Evolutionary conservation across 2,329 filamentous ascomycete genomes (phyloP).

Genomic region (Aureobasidium sp.): DNA sequence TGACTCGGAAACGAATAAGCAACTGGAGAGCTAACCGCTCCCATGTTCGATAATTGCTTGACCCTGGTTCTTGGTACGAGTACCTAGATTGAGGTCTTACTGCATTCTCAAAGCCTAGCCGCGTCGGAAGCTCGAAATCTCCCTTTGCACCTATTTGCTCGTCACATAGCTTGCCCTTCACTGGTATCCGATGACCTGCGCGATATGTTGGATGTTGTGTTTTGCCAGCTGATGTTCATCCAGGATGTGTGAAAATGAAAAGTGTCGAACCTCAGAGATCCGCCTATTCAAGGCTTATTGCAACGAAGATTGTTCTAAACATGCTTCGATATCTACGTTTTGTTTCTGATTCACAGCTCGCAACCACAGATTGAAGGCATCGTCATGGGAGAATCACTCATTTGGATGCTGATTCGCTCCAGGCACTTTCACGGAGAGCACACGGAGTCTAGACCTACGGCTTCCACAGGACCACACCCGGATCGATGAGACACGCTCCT

Average conservation of each 20-base stretch:
- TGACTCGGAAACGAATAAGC: not conserved
- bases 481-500: not conserved
- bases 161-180: not conserved
- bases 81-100: not conserved
- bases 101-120: not conserved
- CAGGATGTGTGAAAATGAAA: not conserved
- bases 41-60: not conserved
- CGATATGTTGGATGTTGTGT: not conserved
- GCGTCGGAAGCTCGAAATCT: not conserved
- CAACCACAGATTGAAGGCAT: not conserved
- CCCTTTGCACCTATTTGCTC: not conserved
- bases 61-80: slow-evolving; percentile 2
- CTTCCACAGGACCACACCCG: not conserved
- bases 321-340: slow-evolving; percentile 13
- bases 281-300: not conserved
- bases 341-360: not conserved
- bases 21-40: not conserved
- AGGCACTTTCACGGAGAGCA: not conserved
- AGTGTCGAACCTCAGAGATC: not conserved
- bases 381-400: not conserved
- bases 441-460: not conserved
- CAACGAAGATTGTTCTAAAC: not conserved
- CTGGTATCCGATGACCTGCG: not conserved
- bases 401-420: not conserved
- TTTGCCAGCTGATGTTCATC: not conserved